phyloP scores from a whole-genome alignment of 495 filamentous ascomycete genomes.

The Penicillium flavigenum region DNA sequence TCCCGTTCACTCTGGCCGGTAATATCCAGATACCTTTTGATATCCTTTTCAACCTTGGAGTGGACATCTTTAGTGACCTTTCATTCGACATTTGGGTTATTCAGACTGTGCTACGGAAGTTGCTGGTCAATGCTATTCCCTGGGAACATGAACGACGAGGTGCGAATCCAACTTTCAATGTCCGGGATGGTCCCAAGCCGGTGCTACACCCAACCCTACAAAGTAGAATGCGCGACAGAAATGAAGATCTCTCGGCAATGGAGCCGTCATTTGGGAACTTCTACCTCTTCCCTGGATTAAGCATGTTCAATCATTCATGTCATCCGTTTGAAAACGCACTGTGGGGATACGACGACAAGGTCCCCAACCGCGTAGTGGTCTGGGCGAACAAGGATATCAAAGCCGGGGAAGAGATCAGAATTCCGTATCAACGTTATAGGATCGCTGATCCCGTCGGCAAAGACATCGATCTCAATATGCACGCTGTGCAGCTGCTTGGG shows the following conservation, averaged over 20 bases:
- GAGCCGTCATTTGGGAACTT: conserved; percentile 29
- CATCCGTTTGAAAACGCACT: conserved; percentile 20
- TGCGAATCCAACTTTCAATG: conserved; percentile 1
- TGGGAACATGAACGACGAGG: conserved; percentile 28
- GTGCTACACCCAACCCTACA: conserved; percentile 14
- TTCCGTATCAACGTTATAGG: conserved; percentile 23
- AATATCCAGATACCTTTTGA: conserved; percentile 41
- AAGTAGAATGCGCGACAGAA: conserved; percentile 3
- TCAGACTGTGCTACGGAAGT: conserved; percentile 33
- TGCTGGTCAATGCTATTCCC: conserved; percentile 31
- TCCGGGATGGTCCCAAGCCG: conserved; percentile 11
- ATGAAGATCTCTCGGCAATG: conserved; percentile 2
- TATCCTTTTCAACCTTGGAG: conserved; percentile 35
- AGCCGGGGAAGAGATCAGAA: conserved; percentile 30
- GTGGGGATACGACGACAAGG: conserved; percentile 27
- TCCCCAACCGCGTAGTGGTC: conserved; percentile 34
- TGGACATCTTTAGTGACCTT: conserved; percentile 40
- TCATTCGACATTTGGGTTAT: conserved; percentile 43
- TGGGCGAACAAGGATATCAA: conserved; percentile 28
- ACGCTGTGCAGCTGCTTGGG: background rate
- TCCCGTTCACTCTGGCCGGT: conserved; percentile 34
- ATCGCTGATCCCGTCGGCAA: background rate
- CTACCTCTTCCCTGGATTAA: conserved; percentile 36
- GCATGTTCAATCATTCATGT: conserved; percentile 38
- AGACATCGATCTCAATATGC: background rate